A percentile compares a stretch with the other conserved stretches of the same genome.
Evolutionary conservation across 257 asterid species (phyloP).

Genomic region (Solanum arcanum): DNA sequence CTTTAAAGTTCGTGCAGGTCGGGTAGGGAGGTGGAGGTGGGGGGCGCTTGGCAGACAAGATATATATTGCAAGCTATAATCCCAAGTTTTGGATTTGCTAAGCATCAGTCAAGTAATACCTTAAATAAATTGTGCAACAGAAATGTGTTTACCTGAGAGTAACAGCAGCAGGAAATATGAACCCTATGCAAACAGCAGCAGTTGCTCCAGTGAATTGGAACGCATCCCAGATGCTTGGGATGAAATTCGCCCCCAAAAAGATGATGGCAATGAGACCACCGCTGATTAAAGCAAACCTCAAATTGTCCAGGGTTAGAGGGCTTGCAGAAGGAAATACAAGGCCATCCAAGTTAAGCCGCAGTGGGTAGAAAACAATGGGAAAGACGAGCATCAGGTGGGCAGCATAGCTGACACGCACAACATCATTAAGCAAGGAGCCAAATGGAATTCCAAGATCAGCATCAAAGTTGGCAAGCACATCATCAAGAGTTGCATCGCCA

Average conservation of each 20-base stretch:
- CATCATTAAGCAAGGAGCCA: constrained; percentile 60
- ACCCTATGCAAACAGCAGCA: constrained; percentile 77
- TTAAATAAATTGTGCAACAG: neutral
- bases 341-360: constrained; percentile 74
- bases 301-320: constrained; percentile 47
- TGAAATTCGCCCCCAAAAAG: constrained; percentile 74
- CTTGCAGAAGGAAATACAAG: constrained; percentile 63
- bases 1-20: neutral
- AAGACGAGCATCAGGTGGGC: constrained; percentile 90
- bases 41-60: neutral
- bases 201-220: constrained; percentile 96
- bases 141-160: constrained; percentile 31
- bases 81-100: neutral
- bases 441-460: constrained; percentile 73
- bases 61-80: neutral
- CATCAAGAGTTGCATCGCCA: constrained; percentile 73
- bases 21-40: neutral
- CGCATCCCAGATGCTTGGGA: constrained; percentile 94
- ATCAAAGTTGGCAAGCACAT: constrained; percentile 81
- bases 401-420: constrained; percentile 84
- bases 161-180: constrained; percentile 73
- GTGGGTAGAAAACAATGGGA: constrained; percentile 73
- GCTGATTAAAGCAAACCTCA: constrained; percentile 54
- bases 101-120: neutral
- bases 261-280: constrained; percentile 41